Evolutionary conservation across 306 rosid genomes (phyloP), one percentile per base, ranked within the genome.

Genomic region (Medicago ruthenica): DNA sequence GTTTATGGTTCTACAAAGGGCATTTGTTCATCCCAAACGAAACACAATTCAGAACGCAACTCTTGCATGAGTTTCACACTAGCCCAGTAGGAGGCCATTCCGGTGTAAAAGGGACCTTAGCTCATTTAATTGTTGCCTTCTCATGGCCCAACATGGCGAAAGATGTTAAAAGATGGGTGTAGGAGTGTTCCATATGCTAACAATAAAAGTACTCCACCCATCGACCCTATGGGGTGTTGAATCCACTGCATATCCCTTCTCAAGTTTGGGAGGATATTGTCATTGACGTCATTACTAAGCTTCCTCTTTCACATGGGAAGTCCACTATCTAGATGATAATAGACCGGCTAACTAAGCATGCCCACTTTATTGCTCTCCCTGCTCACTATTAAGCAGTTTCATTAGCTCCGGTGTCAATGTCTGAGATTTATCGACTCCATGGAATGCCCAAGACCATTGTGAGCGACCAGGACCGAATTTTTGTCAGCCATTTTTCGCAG

Each of bases 161-260:
- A 1, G 36, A 21, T 1, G 15, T 57, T 0, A 21, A 57, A 2
- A 0, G 0, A 0, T 9, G 7, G 1, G 36, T 57, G 2, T n/a
- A 21, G 10, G 2, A 57, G 0, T 57, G 63, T 4, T 0, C 5
- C 8, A 5, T 1, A 4, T 58, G 64, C 3, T 39, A 58, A 10
- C 36, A 22, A 1, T 2, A 58, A 0, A 58, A 58, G 3, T 58
- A 58, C 6, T 9, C 36, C 15, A 58, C 64, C 0, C 64, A 58
- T 0, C 5, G 7, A 0, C 37, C 37, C 0, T 21, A 10, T 11
- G 64, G 64, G 0, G 1, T 58, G 0, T 3, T 58, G 2, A 1
- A 58, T 1, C 64, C 64, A 0, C 0, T 58, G 16, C 64, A 39
- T 4, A 22, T 24, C 4, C 16, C 64, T 0, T 3, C n/a, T 0